Percentiles rank a stretch among this genome's conserved stretches.
Evolutionary conservation across 805 yeast species (phyloP).

Genomic region (Ogataea parapolymorpha): DNA sequence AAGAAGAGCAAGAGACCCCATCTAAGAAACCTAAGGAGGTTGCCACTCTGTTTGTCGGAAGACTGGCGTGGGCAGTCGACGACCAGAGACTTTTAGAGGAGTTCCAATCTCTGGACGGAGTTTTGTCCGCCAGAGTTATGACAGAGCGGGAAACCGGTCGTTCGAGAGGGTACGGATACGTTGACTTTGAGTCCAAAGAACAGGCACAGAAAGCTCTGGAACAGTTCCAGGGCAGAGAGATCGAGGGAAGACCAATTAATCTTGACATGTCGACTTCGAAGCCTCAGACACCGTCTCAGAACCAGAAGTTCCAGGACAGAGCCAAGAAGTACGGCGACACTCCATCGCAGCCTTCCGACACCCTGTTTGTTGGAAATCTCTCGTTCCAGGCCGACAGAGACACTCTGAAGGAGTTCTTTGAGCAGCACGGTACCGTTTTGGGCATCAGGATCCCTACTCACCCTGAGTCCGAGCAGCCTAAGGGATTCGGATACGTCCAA

Average conservation of each 20-base stretch:
- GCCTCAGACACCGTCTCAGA: constrained; percentile 52
- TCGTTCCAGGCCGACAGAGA: constrained; percentile 89
- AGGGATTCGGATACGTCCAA: constrained; percentile 98
- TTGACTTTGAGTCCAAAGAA: constrained; percentile 78
- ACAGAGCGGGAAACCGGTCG: constrained; percentile 80
- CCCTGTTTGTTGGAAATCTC: constrained; percentile 93
- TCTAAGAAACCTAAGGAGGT: constrained; percentile 64
- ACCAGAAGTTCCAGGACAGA: constrained; percentile 62
- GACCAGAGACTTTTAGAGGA: constrained; percentile 90
- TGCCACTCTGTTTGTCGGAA: constrained; percentile 92
- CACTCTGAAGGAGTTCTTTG: constrained; percentile 66
- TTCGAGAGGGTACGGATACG: constrained; percentile 97
- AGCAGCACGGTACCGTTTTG: constrained; percentile 74
- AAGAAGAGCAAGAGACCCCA: constrained; percentile 38
- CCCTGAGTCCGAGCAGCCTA: constrained; percentile 98
- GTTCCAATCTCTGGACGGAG: constrained; percentile 81
- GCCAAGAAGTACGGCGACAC: constrained; percentile 89
- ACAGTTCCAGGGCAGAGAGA: constrained; percentile 87
- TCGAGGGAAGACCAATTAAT: constrained; percentile 96
- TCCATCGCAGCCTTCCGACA: constrained; percentile 90
- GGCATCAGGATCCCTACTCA: constrained; percentile 96
- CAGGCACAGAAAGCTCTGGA: constrained; percentile 83
- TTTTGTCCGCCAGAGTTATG: constrained; percentile 85
- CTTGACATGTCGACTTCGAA: constrained; percentile 86
- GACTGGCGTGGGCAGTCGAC: constrained; percentile 96